Conservation (phyloP, 352 stramenopile species). For the Phytophthora tubulina region DNA sequence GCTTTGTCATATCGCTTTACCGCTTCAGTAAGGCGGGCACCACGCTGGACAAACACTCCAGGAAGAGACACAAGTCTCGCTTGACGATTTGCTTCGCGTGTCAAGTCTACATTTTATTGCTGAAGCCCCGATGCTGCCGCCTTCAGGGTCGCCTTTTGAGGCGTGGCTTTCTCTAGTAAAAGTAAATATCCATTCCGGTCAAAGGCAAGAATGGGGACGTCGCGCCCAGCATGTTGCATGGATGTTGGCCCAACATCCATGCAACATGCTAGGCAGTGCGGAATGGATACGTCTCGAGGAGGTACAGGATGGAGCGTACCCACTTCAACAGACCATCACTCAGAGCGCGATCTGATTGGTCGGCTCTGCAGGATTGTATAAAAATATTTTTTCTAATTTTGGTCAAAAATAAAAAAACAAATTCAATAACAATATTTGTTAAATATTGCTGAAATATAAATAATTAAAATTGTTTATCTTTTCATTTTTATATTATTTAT, state of each 20-base stretch:
- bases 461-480: no score
- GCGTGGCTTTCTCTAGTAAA: no score
- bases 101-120: background rate
- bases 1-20: no score
- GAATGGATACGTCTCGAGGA: no score
- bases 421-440: no score
- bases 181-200: no score
- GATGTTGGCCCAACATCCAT: background rate
- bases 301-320: background rate
- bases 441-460: no score
- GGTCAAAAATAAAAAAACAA: background rate
- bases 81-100: background rate
- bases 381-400: no score
- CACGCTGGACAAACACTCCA: background rate
- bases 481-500: no score
- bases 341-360: slow-evolving; percentile 21
- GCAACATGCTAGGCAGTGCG: no score
- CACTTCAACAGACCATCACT: slow-evolving; percentile 35
- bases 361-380: background rate
- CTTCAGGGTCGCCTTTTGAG: no score
- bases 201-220: no score
- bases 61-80: background rate
- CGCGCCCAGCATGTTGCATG: background rate
- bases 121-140: background rate
- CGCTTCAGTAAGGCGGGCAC: background rate